Percentiles rank a stretch among this genome's conserved stretches.
Conservation (phyloP, 2,329 filamentous ascomycete species). For the Byssoonygena ceratinophila region DNA sequence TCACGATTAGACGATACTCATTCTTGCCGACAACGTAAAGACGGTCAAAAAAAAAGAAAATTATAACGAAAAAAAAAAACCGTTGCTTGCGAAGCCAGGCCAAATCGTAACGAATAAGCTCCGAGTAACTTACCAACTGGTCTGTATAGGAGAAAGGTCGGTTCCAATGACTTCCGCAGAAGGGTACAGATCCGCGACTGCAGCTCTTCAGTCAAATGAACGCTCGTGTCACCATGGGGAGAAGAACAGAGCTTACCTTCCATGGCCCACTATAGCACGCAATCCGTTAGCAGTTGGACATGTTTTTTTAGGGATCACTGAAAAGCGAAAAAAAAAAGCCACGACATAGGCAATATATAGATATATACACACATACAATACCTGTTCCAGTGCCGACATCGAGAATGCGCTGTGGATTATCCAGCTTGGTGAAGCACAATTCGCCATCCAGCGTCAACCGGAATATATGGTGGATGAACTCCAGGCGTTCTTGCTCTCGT, state of each 20-base stretch:
- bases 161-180: slow-evolving; percentile 14
- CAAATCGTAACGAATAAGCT: too few species aligned
- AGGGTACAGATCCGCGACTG: slow-evolving; percentile 14
- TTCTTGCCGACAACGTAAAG: too few species aligned
- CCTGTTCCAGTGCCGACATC: slow-evolving; percentile 31
- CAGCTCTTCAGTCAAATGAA: not conserved
- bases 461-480: slow-evolving; percentile 33
- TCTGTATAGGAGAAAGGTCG: slow-evolving; percentile 14
- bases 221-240: not conserved
- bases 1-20: not conserved
- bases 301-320: too few species aligned
- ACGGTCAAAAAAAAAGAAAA: too few species aligned
- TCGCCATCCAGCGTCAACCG: slow-evolving; percentile 23
- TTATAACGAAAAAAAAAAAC: too few species aligned
- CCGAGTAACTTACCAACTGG: slow-evolving; percentile 14
- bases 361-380: slow-evolving; percentile 10
- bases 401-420: slow-evolving; percentile 20
- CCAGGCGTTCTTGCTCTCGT: slow-evolving; percentile 32
- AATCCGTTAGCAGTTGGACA: slow-evolving; percentile 10
- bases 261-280: slow-evolving; percentile 14
- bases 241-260: slow-evolving; percentile 8
- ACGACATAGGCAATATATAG: too few species aligned
- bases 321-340: too few species aligned
- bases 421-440: slow-evolving; percentile 26
- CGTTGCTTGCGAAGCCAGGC: not conserved